Evolutionary conservation across 1,139 yeast species (phyloP).

Genomic region (Blastobotrys ciferrii): DNA sequence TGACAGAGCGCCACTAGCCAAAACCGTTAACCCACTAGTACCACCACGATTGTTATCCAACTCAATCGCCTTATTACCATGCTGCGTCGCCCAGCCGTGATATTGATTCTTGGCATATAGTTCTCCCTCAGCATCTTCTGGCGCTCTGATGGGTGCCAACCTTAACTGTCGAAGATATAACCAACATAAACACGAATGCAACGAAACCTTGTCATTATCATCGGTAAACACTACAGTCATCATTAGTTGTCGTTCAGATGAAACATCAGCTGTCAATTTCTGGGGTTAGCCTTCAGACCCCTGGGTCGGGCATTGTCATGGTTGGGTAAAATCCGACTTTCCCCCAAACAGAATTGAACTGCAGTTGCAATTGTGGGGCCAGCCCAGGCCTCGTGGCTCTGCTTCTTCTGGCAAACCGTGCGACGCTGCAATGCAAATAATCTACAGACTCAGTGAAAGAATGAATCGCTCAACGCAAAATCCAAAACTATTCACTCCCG

Average conservation of each 20-base stretch:
- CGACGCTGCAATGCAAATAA: too few relatives aligned
- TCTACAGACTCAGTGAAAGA: too few relatives aligned
- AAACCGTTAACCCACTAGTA: constrained; percentile 31
- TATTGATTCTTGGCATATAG: constrained; percentile 25
- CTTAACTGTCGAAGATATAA: constrained; percentile 56
- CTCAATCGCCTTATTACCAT: constrained; percentile 32
- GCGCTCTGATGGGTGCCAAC: constrained; percentile 34
- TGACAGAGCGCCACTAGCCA: constrained; percentile 57
- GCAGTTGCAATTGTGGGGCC: too few relatives aligned
- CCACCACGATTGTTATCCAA: constrained; percentile 37
- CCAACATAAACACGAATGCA: constrained; percentile 74
- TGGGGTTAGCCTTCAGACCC: too few relatives aligned
- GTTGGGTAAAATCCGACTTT: too few relatives aligned
- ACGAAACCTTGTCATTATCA: constrained; percentile 51
- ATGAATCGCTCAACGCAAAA: too few relatives aligned
- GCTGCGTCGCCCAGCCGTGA: constrained; percentile 34
- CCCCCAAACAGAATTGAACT: too few relatives aligned
- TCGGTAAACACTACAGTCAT: constrained; percentile 25
- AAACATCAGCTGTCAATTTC: too few relatives aligned
- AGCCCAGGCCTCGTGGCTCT: too few relatives aligned
- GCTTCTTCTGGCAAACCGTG: too few relatives aligned
- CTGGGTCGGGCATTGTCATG: too few relatives aligned
- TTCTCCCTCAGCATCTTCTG: constrained; percentile 26
- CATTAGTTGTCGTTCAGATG: constrained; percentile 6
- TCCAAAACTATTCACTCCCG: too few relatives aligned